Base-by-base conservation (phyloP, 331 rosid species). In the Malus hybrid region DNA sequence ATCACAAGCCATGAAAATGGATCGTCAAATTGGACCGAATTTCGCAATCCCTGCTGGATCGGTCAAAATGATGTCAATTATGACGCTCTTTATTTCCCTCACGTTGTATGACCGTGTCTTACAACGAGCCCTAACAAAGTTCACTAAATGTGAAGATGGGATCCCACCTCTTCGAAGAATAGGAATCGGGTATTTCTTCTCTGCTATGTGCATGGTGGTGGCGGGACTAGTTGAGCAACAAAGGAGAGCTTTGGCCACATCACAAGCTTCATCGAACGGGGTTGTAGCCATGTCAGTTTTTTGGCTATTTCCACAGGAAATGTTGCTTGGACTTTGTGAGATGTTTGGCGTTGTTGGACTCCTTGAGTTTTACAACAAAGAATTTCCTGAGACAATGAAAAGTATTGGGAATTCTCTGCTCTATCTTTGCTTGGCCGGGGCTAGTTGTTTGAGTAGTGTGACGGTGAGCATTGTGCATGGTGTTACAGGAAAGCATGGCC, bases 1-100 rank as follows among this genome's bases (percentile, higher is more conserved):
- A 50, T 76, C 84, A 6, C 84, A 81, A 46, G 84, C 84, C 34
- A 46, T 76, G 12, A 89, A 81, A 75, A 89, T 89, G 93, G 88
- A 89, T 14, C 80, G 86, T 19, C 80, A 29, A 29, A 11, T 81
- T 11, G 84, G 84, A n/a, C 67, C 48, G 31, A 71, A 46, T 9
- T 67, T 81, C 29, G 33, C 9, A 61, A 22, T 81, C 60, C 84
- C 81, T n/a, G 81, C 81, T 18, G 85, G 83, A 22, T 78, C 90
- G 10, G 7, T 83, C 10, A 36, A n/a, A 14, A 82, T 87, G 14
- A 73, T 85, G 42, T 42, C 83, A 54, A 18, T 87, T 1, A 16
- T 84, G 36, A 33, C 77, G 24, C 24, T 69, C 16, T 67, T 14
- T 5, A 6, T 76, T 50, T 81, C 76, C 75, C 70, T 76, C 24